These are phyloP conservation scores for Avicennia marina DNA, from an alignment of 257 asterid genomes.

Conservation along the genomic window DNA sequence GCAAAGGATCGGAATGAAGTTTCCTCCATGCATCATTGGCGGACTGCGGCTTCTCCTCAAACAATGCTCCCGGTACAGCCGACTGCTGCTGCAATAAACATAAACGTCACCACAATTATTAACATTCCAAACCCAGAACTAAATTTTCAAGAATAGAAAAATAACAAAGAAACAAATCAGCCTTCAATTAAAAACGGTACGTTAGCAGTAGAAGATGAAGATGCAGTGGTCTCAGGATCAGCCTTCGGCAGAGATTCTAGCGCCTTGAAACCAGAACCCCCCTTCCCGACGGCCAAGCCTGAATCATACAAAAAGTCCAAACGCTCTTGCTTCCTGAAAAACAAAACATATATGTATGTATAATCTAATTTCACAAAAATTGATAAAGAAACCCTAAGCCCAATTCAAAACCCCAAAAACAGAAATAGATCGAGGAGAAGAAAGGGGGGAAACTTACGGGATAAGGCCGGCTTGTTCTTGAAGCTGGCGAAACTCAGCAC, in stretches of 20 bases:
- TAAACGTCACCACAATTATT: constrained; percentile 10
- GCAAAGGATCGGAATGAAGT: constrained; percentile 93
- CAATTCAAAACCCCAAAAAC: constrained; percentile 8
- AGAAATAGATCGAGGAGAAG: not conserved
- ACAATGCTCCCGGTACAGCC: constrained; percentile 67
- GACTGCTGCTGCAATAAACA: constrained; percentile 44
- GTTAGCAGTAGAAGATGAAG: constrained; percentile 54
- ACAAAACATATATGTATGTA: too few relatives aligned
- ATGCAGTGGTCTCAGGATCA: constrained; percentile 40
- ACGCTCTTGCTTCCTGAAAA: constrained; percentile 78
- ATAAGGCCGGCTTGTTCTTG: constrained; percentile 92
- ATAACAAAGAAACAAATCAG: not conserved
- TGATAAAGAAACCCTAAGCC: not conserved
- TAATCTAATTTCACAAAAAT: too few relatives aligned
- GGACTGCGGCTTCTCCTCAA: constrained; percentile 91
- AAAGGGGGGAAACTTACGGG: constrained; percentile 35
- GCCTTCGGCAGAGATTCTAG: constrained; percentile 65
- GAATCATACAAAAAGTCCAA: constrained; percentile 92
- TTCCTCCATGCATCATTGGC: constrained; percentile 98
- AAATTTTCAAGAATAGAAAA: not conserved
- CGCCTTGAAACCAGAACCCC: constrained; percentile 70
- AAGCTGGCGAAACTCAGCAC: constrained; percentile 87
- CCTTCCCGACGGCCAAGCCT: constrained; percentile 90
- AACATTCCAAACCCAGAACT: constrained; percentile 10
- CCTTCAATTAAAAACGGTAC: constrained; percentile 24